A percentile compares a stretch with the other conserved stretches of the same genome.
phyloP scores from a whole-genome alignment of 805 yeast species.

The Saturnispora kantuleensis region DNA sequence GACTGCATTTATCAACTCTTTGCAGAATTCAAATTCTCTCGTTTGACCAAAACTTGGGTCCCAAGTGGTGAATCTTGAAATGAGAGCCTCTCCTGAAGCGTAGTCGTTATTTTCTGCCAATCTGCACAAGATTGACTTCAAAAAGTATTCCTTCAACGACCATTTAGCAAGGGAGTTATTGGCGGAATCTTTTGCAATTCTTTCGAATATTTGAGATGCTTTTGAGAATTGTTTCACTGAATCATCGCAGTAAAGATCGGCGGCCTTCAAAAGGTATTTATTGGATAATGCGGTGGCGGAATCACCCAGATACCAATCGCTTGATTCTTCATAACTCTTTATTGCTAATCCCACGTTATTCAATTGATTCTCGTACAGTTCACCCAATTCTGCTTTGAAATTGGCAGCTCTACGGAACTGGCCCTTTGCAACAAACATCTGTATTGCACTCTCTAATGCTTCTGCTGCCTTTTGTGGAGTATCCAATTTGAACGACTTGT shows the following conservation, averaged over 20 bases:
- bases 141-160: constrained; percentile 86
- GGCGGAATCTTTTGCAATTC: constrained; percentile 64
- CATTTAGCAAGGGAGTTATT: constrained; percentile 74
- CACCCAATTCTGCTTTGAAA: constrained; percentile 85
- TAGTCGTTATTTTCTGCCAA: constrained; percentile 69
- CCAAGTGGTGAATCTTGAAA: constrained; percentile 53
- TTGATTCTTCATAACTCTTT: constrained; percentile 79
- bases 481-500: constrained; percentile 68
- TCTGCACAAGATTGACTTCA: constrained; percentile 73
- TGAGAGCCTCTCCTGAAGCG: constrained; percentile 72
- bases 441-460: constrained; percentile 67
- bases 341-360: constrained; percentile 62
- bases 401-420: constrained; percentile 96
- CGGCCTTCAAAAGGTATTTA: constrained; percentile 81
- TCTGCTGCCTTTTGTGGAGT: constrained; percentile 72
- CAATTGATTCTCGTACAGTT: constrained; percentile 67
- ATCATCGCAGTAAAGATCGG: constrained; percentile 72
- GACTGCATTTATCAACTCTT: constrained; percentile 62
- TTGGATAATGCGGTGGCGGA: constrained; percentile 85
- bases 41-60: constrained; percentile 70
- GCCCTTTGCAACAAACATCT: constrained; percentile 78
- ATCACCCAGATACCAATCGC: constrained; percentile 92
- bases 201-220: constrained; percentile 71
- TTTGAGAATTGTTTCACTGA: constrained; percentile 52
- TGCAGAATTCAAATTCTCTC: constrained; percentile 63